Base-by-base conservation (phyloP, 257 asterid species). In the Nicotiana undulata region DNA sequence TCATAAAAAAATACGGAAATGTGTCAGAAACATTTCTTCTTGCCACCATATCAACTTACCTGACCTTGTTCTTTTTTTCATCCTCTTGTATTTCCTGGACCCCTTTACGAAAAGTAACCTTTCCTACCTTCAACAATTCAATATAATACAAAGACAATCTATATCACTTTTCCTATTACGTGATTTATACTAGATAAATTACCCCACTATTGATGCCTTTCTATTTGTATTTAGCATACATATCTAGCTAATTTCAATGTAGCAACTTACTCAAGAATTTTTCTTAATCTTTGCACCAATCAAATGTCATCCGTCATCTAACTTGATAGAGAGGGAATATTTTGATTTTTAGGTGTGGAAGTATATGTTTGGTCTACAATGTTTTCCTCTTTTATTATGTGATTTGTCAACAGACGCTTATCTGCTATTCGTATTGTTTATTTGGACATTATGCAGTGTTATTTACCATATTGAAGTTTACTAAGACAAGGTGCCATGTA, bases 401-500 rank as follows among this genome's bases (percentile, higher is more conserved):
- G 10, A 56, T 72, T 72, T 13, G 2, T 28, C 44, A 31, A 32
- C 16, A 17, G 44, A 68, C 13, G n/a, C 26, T 6, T 31, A 24
- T 68, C 26, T 68, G 24, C 20, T 17, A 67, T 31, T 67, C 16
- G 32, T 75, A 55, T 26, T 75, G 32, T 75, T 75, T 49, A 46
- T 7, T 49, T 75, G 59, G 20, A 74, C n/a, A 49, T 15, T 34
- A 17, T 46, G 4, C 10, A 46, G 22, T 29, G 17, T 26, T 49
- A 44, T 49, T 53, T 46, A 46, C 24, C 79, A 49, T 9, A 74
- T 40, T 46, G 40, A 51, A 49, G 59, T 74, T 46, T 34, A 72
- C 51, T 44, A 26, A 75, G 61, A 22, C 56, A 75, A 26, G 75
- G 63, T 83, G 46, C 61, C 53, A n/a, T 67, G 75, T 84, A 59